A percentile compares a stretch with the other conserved stretches of the same genome.
Evolutionary conservation across 2,329 filamentous ascomycete genomes (phyloP).

Genomic region (Penicillium sclerotiorum): DNA sequence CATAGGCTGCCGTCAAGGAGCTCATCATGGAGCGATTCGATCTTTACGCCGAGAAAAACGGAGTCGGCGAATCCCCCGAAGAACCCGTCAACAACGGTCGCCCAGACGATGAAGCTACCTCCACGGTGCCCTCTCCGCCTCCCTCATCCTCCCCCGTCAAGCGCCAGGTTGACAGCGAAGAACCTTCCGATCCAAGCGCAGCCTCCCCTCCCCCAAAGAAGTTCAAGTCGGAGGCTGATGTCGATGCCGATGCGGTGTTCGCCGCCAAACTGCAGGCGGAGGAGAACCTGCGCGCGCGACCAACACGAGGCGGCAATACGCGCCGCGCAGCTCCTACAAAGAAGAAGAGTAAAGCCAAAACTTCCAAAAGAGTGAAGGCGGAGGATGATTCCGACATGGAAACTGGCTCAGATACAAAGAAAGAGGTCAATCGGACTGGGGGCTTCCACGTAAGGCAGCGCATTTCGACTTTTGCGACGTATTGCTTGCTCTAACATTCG

Average conservation of each 20-base stretch:
- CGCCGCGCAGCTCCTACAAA: slow-evolving; percentile 63
- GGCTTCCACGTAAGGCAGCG: slow-evolving; percentile 75
- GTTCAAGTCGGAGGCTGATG: slow-evolving; percentile 61
- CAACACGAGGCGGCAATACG: slow-evolving; percentile 72
- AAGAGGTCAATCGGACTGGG: slow-evolving; percentile 74
- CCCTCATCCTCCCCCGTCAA: slow-evolving; percentile 43
- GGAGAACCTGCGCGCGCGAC: slow-evolving; percentile 75
- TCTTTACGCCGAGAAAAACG: slow-evolving; percentile 57
- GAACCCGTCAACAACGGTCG: slow-evolving; percentile 40
- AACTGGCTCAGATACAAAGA: slow-evolving; percentile 60
- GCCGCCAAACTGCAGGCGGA: slow-evolving; percentile 90
- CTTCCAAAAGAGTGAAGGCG: slow-evolving; percentile 69
- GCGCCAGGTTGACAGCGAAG: slow-evolving; percentile 46
- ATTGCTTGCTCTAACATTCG: background rate
- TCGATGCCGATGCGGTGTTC: slow-evolving; percentile 77
- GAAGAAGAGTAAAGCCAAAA: slow-evolving; percentile 62
- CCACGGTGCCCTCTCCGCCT: slow-evolving; percentile 35
- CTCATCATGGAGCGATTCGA: slow-evolving; percentile 77
- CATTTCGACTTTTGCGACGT: background rate
- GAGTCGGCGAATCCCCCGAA: slow-evolving; percentile 37
- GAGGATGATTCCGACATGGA: slow-evolving; percentile 80
- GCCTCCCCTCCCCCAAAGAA: slow-evolving; percentile 59
- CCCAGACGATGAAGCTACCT: slow-evolving; percentile 24
- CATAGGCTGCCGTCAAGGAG: slow-evolving; percentile 67
- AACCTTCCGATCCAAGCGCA: slow-evolving; percentile 40